These are phyloP conservation scores for Serendipita sp. DNA, from an alignment of 768 basidiomycete species.

Conservation along the genomic window DNA sequence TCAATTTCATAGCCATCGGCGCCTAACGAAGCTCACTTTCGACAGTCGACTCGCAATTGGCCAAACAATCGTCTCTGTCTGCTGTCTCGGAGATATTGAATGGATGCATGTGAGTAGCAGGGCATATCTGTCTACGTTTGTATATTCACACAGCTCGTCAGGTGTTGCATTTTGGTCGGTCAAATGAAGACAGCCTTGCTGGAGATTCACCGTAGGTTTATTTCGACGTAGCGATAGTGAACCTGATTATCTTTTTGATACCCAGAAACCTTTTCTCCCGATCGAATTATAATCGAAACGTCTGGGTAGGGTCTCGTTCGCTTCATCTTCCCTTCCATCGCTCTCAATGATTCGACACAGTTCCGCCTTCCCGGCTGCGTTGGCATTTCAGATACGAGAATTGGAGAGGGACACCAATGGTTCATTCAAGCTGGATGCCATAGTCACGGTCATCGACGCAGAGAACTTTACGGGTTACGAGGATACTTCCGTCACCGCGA, in stretches of 20 bases:
- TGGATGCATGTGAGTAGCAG: constrained; percentile 96
- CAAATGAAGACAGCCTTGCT: constrained; percentile 84
- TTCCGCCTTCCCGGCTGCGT: constrained; percentile 87
- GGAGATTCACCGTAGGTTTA: constrained; percentile 74
- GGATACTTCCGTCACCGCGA: constrained; percentile 80
- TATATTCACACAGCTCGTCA: constrained; percentile 17
- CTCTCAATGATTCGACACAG: constrained; percentile 34
- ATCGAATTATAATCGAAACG: constrained; percentile 90
- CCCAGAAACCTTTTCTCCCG: constrained; percentile 72
- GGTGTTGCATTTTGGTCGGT: constrained; percentile 89
- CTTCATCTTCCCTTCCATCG: background rate
- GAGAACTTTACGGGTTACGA: constrained; percentile 91
- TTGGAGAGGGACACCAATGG: constrained; percentile 62
- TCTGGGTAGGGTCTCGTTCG: constrained; percentile 41
- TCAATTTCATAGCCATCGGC: background rate
- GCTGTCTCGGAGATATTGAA: constrained; percentile 90
- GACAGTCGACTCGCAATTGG: constrained; percentile 80
- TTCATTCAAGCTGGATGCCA: constrained; percentile 74
- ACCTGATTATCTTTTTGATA: too few species aligned
- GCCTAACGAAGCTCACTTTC: background rate
- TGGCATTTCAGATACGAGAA: constrained; percentile 88
- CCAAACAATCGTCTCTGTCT: constrained; percentile 63
- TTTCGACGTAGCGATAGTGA: too few species aligned
- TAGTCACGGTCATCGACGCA: constrained; percentile 76
- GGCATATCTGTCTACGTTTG: too few species aligned